Base-by-base conservation (phyloP, 2,329 filamentous ascomycete genomes). In the Aspergillus puulaauensis region DNA sequence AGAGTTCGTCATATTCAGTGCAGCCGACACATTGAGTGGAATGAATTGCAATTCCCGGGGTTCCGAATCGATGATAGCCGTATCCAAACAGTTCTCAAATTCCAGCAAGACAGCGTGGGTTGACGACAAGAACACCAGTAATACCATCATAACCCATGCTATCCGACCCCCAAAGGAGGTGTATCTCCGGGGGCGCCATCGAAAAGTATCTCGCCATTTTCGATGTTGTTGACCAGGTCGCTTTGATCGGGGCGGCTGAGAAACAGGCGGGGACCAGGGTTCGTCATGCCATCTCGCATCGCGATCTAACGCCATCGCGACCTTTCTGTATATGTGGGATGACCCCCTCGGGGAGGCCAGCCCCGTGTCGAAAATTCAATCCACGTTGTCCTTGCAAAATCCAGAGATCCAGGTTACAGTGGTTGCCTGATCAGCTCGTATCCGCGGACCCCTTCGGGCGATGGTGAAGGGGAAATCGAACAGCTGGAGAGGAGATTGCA, bases 41-140 rank as follows among this genome's bases (percentile, higher is more conserved):
- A 86, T 80, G 79, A 93, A 96, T 78, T 97, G 92, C 33, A 98
- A 82, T 61, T 83, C 83, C 37, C 78, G 74, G 14, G 88, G 84
- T 8, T 78, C 76, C 46, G 82, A 82, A 58, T 86, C 80, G 70
- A 88, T 82, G 52, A 83, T 82, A 58, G 82, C 79, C 48, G 80
- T 74, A 48, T 74, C 71, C 31, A 97, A 81, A 77, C 93, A 99
- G 76, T 97, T 96, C n/a, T 89, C 82, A 75, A 96, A 95, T 57
- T 85, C 80, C 60, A 97, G 78, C 66, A 86, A 84, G 45, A 86
- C 91, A 49, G 89, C 90, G 41, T 78, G 72, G 24, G 76, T 79
- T 8, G 83, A 80, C n/a, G 69, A 66, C n/a, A 63, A 47, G 51
- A 63, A 60, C 46, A 70, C 31, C 33, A 70, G 58, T 41, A 73